These are phyloP conservation scores for Claviceps purpurea DNA, from an alignment of 2,329 filamentous ascomycete genomes.

Conservation along the genomic window DNA sequence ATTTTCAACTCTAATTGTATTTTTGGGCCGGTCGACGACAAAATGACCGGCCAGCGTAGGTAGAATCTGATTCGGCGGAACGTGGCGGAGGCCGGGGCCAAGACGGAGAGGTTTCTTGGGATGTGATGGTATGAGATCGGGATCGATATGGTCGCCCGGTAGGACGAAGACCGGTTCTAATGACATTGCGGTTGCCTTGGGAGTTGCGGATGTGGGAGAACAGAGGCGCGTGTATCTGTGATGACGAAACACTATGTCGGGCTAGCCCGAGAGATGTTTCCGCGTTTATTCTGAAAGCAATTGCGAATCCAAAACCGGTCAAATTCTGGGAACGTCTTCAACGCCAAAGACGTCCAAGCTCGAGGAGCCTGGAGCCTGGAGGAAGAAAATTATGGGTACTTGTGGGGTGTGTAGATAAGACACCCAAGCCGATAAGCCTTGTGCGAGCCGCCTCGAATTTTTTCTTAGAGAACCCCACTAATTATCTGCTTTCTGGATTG, in stretches of 20 bases:
- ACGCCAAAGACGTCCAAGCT: too few relatives aligned
- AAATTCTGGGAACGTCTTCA: too few relatives aligned
- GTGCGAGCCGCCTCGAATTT: slow-evolving; percentile 8
- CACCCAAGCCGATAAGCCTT: not conserved
- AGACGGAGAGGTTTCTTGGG: slow-evolving; percentile 61
- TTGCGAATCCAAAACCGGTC: too few relatives aligned
- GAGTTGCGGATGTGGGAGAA: not conserved
- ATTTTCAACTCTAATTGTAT: slow-evolving; percentile 64
- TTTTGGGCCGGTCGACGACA: slow-evolving; percentile 56
- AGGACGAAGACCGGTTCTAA: slow-evolving; percentile 54
- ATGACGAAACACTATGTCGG: not conserved
- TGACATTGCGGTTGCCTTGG: slow-evolving; percentile 31
- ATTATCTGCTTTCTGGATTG: slow-evolving; percentile 1
- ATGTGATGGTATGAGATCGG: slow-evolving; percentile 51
- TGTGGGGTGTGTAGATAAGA: not conserved
- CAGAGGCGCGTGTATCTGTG: not conserved
- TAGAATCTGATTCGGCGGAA: slow-evolving; percentile 61
- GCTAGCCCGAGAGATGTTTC: not conserved
- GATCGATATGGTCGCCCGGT: slow-evolving; percentile 65
- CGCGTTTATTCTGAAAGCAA: too few relatives aligned
- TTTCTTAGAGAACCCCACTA: slow-evolving; percentile 10
- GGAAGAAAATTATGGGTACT: not conserved
- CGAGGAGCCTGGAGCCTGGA: too few relatives aligned
- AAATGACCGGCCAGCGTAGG: slow-evolving; percentile 56
- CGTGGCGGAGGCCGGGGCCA: slow-evolving; percentile 71